Conservation (phyloP, 2,329 filamentous ascomycete genomes). For the Hypomyces rosellus region DNA sequence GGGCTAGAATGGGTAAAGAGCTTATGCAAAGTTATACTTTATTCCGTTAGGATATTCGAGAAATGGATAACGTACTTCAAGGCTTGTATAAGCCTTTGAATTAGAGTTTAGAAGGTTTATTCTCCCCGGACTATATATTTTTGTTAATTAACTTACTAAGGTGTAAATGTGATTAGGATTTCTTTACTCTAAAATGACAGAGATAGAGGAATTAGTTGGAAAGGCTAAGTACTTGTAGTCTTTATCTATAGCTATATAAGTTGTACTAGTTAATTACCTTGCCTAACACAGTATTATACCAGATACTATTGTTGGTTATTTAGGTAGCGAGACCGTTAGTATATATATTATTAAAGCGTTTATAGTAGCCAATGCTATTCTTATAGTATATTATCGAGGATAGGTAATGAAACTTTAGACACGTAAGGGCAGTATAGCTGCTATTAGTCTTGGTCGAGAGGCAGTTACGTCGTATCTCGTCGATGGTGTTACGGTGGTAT, state of each 20-base stretch:
- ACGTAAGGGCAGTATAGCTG: constrained; percentile 30
- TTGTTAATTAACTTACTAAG: not conserved
- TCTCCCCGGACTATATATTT: not conserved
- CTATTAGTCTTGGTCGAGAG: constrained; percentile 28
- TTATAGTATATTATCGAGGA: too few relatives aligned
- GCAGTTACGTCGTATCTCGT: constrained; percentile 23
- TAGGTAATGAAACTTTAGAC: too few relatives aligned
- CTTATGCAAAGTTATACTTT: constrained; percentile 9
- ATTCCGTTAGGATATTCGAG: constrained; percentile 8
- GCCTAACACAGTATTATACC: constrained; percentile 15
- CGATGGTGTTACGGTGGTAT: constrained; percentile 24
- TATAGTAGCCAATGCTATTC: too few relatives aligned
- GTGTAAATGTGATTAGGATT: not conserved
- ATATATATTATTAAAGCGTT: too few relatives aligned
- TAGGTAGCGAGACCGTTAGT: too few relatives aligned
- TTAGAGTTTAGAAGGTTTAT: constrained; percentile 10
- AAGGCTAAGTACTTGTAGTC: not conserved
- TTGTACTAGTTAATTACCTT: constrained; percentile 33
- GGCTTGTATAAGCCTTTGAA: not conserved
- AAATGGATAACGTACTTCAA: constrained; percentile 11
- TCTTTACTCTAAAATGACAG: not conserved
- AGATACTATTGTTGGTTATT: too few relatives aligned
- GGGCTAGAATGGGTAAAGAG: constrained; percentile 18
- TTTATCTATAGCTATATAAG: constrained; percentile 34
- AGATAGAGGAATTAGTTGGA: not conserved